These are phyloP conservation scores for Pseudocercospora pini-densiflorae DNA, from an alignment of 2,329 filamentous ascomycete genomes.

Conservation along the genomic window DNA sequence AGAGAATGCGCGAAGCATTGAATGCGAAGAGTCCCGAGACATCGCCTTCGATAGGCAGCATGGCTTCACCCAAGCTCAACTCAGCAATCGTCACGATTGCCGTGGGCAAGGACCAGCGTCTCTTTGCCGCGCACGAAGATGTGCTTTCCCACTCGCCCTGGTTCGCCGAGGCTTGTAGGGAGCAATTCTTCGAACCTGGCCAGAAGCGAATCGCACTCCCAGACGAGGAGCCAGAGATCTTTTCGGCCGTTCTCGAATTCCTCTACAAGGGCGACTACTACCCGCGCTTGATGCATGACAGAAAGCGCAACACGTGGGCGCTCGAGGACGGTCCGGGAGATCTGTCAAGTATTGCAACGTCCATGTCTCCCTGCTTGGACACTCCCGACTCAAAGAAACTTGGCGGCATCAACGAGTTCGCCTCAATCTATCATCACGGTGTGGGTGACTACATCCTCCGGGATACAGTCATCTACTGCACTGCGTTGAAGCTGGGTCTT, in stretches of 20 bases:
- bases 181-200: constrained; percentile 69
- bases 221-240: constrained; percentile 84
- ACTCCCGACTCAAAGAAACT: constrained; percentile 39
- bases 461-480: constrained; percentile 94
- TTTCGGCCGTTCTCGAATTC: constrained; percentile 93
- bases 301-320: constrained; percentile 83
- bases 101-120: constrained; percentile 80
- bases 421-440: constrained; percentile 77
- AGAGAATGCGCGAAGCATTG: constrained; percentile 86
- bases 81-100: constrained; percentile 84
- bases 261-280: constrained; percentile 98
- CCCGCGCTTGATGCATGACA: constrained; percentile 81
- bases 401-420: constrained; percentile 64
- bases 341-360: constrained; percentile 39
- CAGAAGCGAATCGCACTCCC: constrained; percentile 78
- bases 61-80: constrained; percentile 56
- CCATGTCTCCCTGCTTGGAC: constrained; percentile 58
- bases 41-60: constrained; percentile 41
- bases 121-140: constrained; percentile 96
- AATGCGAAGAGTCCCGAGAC: constrained; percentile 55
- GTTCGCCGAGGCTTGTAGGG: constrained; percentile 65
- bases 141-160: constrained; percentile 84
- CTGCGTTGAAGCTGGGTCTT: constrained; percentile 86
- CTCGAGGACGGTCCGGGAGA: constrained; percentile 69
- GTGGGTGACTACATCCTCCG: constrained; percentile 78